phyloP scores from a whole-genome alignment of 2,329 filamentous ascomycete species.

The Aspergillus sp. region DNA sequence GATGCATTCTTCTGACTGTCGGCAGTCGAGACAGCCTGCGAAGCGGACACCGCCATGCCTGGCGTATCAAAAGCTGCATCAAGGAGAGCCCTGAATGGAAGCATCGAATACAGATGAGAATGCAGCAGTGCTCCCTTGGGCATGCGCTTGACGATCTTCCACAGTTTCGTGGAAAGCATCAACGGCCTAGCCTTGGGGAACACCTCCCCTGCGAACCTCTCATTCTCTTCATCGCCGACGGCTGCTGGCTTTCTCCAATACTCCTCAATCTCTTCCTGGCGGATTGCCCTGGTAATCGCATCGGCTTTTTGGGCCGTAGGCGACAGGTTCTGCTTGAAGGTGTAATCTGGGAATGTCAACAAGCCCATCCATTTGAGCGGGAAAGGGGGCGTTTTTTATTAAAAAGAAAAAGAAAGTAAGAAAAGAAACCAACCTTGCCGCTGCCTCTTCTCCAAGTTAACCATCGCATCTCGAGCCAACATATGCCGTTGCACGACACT shows the following conservation, averaged over 20 bases:
- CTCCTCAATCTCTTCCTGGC: slow-evolving; percentile 14
- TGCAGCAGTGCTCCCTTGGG: slow-evolving; percentile 69
- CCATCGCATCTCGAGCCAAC: slow-evolving; percentile 65
- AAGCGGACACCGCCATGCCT: slow-evolving; percentile 64
- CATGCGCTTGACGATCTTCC: slow-evolving; percentile 76
- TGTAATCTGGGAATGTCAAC: slow-evolving; percentile 6
- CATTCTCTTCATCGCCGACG: slow-evolving; percentile 5
- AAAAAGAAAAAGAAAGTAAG: fast-evolving
- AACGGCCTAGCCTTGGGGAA: slow-evolving; percentile 77
- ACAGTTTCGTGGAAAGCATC: slow-evolving; percentile 80
- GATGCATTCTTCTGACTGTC: slow-evolving; percentile 48
- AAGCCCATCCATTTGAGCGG: too few species aligned
- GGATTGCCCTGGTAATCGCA: slow-evolving; percentile 55
- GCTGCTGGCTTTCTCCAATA: slow-evolving; percentile 11
- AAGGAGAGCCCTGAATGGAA: slow-evolving; percentile 74
- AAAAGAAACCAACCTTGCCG: slow-evolving; percentile 60
- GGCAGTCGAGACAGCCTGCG: slow-evolving; percentile 50
- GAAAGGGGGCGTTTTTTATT: too few species aligned
- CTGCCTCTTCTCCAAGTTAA: slow-evolving; percentile 72
- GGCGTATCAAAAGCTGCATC: slow-evolving; percentile 62
- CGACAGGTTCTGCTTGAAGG: slow-evolving; percentile 52
- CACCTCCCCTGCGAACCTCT: slow-evolving; percentile 72
- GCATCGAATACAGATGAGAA: slow-evolving; percentile 83
- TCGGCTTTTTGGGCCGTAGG: slow-evolving; percentile 60
- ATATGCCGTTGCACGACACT: slow-evolving; percentile 60